Percentiles rank a stretch among this genome's conserved stretches.
phyloP scores from a whole-genome alignment of 2,329 filamentous ascomycete genomes.

The Fusarium gaditjirri region DNA sequence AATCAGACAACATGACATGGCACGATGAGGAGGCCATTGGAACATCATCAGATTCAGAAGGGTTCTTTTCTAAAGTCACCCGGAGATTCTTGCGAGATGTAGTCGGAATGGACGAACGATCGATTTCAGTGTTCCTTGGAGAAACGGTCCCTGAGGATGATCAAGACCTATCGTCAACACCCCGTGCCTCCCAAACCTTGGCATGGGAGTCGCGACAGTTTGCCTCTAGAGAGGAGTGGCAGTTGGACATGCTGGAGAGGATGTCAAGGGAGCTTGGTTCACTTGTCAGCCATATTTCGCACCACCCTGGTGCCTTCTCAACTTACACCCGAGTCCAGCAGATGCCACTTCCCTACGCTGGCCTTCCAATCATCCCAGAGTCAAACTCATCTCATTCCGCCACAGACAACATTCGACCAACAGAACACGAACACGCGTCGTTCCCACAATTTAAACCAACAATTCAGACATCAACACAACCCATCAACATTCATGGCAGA shows the following conservation, averaged over 20 bases:
- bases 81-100: conserved; percentile 87
- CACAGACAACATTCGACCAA: conserved; percentile 40
- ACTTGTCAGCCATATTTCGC: conserved; percentile 81
- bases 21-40: conserved; percentile 62
- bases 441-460: conserved; percentile 61
- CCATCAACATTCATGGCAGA: conserved; percentile 52
- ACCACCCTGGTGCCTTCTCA: conserved; percentile 87
- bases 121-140: conserved; percentile 88
- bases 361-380: conserved; percentile 74
- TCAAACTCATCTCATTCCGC: conserved; percentile 49
- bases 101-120: conserved; percentile 87
- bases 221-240: conserved; percentile 66
- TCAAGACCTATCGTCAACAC: conserved; percentile 59
- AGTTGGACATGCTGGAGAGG: conserved; percentile 81
- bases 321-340: conserved; percentile 77
- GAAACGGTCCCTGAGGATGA: conserved; percentile 72
- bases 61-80: conserved; percentile 84
- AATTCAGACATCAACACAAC: conserved; percentile 51
- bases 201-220: conserved; percentile 46
- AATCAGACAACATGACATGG: conserved; percentile 59
- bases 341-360: conserved; percentile 78
- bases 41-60: conserved; percentile 65
- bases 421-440: conserved; percentile 35
- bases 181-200: conserved; percentile 54
- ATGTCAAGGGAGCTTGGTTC: conserved; percentile 88